Conservation (phyloP, 371 early-diverging fungal species). For the Umbelopsis sp. region DNA sequence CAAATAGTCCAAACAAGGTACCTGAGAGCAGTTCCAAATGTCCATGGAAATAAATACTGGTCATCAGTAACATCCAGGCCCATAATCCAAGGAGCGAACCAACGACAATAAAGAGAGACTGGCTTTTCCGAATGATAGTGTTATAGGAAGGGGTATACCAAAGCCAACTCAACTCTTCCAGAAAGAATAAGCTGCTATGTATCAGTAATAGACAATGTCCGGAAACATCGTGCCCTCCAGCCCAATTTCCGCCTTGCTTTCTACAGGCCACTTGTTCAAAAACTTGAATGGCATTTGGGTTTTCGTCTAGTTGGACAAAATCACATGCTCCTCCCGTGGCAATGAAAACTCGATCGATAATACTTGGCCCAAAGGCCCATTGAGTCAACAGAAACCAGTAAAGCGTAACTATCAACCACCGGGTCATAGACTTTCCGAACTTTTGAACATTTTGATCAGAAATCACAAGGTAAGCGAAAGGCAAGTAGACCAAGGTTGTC, state of each 20-base stretch:
- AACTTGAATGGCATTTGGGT: conserved; percentile 18
- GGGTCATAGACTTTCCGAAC: conserved; percentile 35
- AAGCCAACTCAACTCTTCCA: conserved; percentile 66
- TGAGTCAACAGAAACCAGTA: conserved; percentile 87
- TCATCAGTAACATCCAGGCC: conserved; percentile 78
- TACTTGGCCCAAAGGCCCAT: conserved; percentile 81
- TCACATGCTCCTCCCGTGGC: conserved; percentile 70
- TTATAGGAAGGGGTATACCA: conserved; percentile 28
- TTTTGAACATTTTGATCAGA: conserved; percentile 26
- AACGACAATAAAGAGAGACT: conserved; percentile 35
- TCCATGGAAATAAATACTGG: conserved; percentile 84
- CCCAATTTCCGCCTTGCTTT: conserved; percentile 73
- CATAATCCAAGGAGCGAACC: conserved; percentile 56
- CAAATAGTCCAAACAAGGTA: conserved; percentile 65
- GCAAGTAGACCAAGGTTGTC: conserved; percentile 63
- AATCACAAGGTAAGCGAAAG: conserved; percentile 35
- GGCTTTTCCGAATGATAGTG: conserved; percentile 26
- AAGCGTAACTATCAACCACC: conserved; percentile 70
- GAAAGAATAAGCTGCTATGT: conserved; percentile 80
- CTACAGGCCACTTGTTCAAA: conserved; percentile 56
- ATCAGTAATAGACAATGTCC: conserved; percentile 91
- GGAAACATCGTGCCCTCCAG: conserved; percentile 80
- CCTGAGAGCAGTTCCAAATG: conserved; percentile 74
- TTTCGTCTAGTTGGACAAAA: not conserved
- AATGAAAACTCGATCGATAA: conserved; percentile 80